A percentile compares a stretch with the other conserved stretches of the same genome.
These are phyloP conservation scores for Thyridium curvatum DNA, from an alignment of 2,329 filamentous ascomycete genomes.

Conservation along the genomic window DNA sequence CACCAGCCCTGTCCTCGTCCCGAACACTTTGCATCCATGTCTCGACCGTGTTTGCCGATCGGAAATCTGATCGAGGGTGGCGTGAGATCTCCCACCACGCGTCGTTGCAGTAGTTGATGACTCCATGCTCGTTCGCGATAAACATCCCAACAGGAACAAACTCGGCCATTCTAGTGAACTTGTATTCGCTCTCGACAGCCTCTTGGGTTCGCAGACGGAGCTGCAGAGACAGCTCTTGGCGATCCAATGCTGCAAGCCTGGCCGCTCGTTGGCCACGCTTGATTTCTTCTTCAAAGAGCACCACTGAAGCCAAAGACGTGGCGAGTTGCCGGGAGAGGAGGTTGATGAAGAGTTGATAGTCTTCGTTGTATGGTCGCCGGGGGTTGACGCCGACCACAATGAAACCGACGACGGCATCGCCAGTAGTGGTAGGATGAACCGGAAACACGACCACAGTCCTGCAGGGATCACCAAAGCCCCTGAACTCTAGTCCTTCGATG, in stretches of 20 bases:
- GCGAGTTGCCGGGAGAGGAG: constrained; percentile 69
- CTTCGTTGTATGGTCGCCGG: constrained; percentile 70
- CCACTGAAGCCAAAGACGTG: constrained; percentile 74
- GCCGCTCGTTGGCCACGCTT: constrained; percentile 67
- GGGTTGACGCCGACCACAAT: constrained; percentile 75
- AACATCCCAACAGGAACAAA: constrained; percentile 81
- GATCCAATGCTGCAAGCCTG: constrained; percentile 67
- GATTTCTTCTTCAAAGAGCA: constrained; percentile 80
- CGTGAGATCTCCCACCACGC: constrained; percentile 69
- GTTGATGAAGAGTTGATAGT: constrained; percentile 73
- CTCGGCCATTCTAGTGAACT: constrained; percentile 79
- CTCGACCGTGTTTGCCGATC: constrained; percentile 50
- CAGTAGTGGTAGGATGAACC: constrained; percentile 66
- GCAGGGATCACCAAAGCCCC: constrained; percentile 66
- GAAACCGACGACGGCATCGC: constrained; percentile 69
- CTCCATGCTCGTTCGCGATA: constrained; percentile 66
- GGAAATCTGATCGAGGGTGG: constrained; percentile 44
- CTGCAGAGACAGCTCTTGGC: constrained; percentile 71
- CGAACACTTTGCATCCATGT: constrained; percentile 69
- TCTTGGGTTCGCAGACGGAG: constrained; percentile 59
- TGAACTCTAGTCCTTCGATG: constrained; percentile 60
- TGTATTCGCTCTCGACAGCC: constrained; percentile 63
- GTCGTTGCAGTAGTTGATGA: constrained; percentile 76
- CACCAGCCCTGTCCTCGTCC: constrained; percentile 54
- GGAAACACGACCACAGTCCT: constrained; percentile 70